phyloP scores from a whole-genome alignment of 2,329 filamentous ascomycete genomes.

The Aureobasidium musti region DNA sequence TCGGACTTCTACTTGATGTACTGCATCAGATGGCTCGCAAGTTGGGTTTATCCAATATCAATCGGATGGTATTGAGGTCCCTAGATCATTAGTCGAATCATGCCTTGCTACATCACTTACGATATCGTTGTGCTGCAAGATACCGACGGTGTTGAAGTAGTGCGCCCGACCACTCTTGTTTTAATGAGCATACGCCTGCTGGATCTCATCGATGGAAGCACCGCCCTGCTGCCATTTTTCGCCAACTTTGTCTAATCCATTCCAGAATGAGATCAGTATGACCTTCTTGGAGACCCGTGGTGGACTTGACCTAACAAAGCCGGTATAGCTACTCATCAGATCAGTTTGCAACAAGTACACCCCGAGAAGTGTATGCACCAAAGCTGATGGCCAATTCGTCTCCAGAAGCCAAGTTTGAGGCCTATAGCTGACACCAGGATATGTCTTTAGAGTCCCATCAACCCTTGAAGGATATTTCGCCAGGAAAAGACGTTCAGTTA shows the following conservation, averaged over 20 bases:
- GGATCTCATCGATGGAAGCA: slow-evolving; percentile 55
- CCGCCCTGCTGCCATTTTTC: slow-evolving; percentile 54
- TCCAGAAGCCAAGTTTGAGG: slow-evolving; percentile 59
- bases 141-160: slow-evolving; percentile 63
- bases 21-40: slow-evolving; percentile 61
- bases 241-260: slow-evolving; percentile 55
- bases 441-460: slow-evolving; percentile 63
- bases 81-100: not conserved
- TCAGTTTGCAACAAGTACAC: slow-evolving; percentile 60
- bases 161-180: slow-evolving; percentile 54
- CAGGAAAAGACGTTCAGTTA: slow-evolving; percentile 52
- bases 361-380: slow-evolving; percentile 53
- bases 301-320: slow-evolving; percentile 48
- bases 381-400: slow-evolving; percentile 57
- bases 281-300: slow-evolving; percentile 46
- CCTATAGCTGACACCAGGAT: slow-evolving; percentile 56
- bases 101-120: not conserved
- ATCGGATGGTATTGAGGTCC: slow-evolving; percentile 61
- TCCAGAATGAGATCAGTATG: slow-evolving; percentile 54
- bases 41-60: slow-evolving; percentile 62
- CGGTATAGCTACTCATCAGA: slow-evolving; percentile 49
- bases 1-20: slow-evolving; percentile 59
- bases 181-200: slow-evolving; percentile 52
- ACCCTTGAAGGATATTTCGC: slow-evolving; percentile 63
- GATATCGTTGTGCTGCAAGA: slow-evolving; percentile 64